Conservation (phyloP, 2,329 filamentous ascomycete species). For the Colletotrichum noveboracense region DNA sequence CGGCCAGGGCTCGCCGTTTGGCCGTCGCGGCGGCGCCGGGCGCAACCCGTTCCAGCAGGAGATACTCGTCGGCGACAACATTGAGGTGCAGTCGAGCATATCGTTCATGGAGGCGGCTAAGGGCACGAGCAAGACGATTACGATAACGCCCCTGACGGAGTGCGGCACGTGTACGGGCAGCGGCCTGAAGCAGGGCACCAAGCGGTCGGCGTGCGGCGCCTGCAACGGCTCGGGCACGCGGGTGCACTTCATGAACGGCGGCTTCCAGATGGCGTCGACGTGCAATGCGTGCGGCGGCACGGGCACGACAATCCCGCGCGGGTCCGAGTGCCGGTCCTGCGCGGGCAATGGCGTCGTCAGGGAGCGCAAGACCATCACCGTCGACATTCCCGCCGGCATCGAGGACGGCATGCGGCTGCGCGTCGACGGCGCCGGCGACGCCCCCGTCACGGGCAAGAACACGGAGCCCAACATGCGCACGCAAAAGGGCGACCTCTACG, state of each 20-base stretch:
- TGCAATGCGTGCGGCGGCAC: slow-evolving; percentile 82
- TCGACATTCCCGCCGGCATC: slow-evolving; percentile 94
- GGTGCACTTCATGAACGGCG: slow-evolving; percentile 88
- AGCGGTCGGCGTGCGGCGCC: slow-evolving; percentile 73
- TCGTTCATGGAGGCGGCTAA: slow-evolving; percentile 97
- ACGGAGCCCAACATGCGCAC: slow-evolving; percentile 67
- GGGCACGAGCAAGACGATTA: slow-evolving; percentile 86
- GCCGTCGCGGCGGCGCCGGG: slow-evolving; percentile 47
- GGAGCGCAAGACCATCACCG: slow-evolving; percentile 80
- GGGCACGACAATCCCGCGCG: slow-evolving; percentile 77
- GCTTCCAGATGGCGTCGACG: slow-evolving; percentile 94
- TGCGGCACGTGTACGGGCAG: slow-evolving; percentile 85
- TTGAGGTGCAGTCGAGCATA: slow-evolving; percentile 91
- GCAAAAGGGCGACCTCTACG: slow-evolving; percentile 87
- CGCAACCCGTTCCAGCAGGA: slow-evolving; percentile 77
- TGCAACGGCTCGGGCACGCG: slow-evolving; percentile 88
- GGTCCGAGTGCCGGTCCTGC: slow-evolving; percentile 82
- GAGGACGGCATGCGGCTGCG: slow-evolving; percentile 95
- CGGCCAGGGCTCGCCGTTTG: slow-evolving; percentile 57
- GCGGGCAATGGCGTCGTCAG: slow-evolving; percentile 83
- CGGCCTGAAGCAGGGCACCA: slow-evolving; percentile 82
- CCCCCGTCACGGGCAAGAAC: slow-evolving; percentile 75
- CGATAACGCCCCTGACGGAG: slow-evolving; percentile 78
- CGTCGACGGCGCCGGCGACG: slow-evolving; percentile 86
- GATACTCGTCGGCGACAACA: slow-evolving; percentile 90